Evolutionary conservation across 495 filamentous ascomycete species (phyloP).

Genomic region (Xylaria intraflava): DNA sequence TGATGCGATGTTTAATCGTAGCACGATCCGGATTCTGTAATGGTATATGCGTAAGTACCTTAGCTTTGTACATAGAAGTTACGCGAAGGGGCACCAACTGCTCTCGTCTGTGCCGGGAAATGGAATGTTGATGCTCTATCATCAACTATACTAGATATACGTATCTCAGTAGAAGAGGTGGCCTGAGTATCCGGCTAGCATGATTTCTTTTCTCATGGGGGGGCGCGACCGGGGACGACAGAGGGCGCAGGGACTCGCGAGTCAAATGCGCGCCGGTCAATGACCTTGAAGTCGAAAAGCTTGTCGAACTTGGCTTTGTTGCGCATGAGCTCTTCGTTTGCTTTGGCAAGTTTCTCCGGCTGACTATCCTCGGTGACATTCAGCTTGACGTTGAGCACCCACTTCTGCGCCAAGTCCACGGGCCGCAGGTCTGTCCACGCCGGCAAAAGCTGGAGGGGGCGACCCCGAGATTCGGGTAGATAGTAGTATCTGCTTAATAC

Average conservation of each 20-base stretch:
- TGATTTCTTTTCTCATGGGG: not conserved
- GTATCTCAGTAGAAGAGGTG: no score
- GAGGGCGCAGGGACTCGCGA: conserved; percentile 24
- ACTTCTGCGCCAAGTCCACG: conserved; percentile 27
- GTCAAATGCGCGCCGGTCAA: conserved; percentile 39
- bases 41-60: no score
- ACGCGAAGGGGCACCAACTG: no score
- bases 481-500: conserved; percentile 30
- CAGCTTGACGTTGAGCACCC: conserved; percentile 36
- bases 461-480: conserved; percentile 12
- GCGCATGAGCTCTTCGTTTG: conserved; percentile 26
- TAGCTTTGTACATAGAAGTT: no score
- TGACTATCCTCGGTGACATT: conserved; percentile 34
- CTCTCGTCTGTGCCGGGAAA: no score
- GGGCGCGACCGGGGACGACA: conserved; percentile 11
- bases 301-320: conserved; percentile 30
- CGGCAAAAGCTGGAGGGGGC: conserved; percentile 15
- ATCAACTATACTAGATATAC: no score
- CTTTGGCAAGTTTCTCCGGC: conserved; percentile 36
- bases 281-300: conserved; percentile 38
- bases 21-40: no score
- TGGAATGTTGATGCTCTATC: no score
- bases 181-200: no score
- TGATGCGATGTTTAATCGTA: no score
- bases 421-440: conserved; percentile 18